Evolutionary conservation across 2,329 filamentous ascomycete genomes (phyloP).

Genomic region (Gremmenia infestans): DNA sequence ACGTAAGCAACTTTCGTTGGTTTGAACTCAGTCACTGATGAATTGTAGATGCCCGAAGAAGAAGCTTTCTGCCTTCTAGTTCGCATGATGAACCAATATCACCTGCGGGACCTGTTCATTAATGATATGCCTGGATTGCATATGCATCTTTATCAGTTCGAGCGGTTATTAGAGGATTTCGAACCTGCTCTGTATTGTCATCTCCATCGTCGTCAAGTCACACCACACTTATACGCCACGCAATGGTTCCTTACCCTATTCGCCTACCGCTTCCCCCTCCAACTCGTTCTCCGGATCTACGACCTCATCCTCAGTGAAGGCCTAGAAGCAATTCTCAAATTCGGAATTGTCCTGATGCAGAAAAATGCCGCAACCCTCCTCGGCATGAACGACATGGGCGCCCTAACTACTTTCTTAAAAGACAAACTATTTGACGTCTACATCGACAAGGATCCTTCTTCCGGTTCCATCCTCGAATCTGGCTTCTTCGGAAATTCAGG

Average conservation of each 20-base stretch:
- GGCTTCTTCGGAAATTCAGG: conserved; percentile 95
- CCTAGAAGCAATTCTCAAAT: conserved; percentile 86
- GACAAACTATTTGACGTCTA: conserved; percentile 95
- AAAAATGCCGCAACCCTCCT: conserved; percentile 80
- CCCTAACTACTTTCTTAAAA: conserved; percentile 84
- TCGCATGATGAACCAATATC: conserved; percentile 93
- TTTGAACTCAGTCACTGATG: conserved; percentile 20
- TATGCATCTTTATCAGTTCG: conserved; percentile 89
- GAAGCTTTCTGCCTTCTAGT: conserved; percentile 94
- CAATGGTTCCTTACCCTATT: conserved; percentile 99
- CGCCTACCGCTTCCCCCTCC: conserved; percentile 92
- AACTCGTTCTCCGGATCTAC: conserved; percentile 93
- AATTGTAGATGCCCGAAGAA: conserved; percentile 79
- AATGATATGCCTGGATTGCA: conserved; percentile 96
- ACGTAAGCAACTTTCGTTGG: conserved; percentile 49
- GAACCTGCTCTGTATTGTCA: conserved; percentile 95
- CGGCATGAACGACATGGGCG: conserved; percentile 83
- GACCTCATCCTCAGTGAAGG: conserved; percentile 93
- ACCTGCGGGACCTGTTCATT: conserved; percentile 85
- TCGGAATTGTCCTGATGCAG: conserved; percentile 92
- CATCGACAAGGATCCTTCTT: conserved; percentile 87
- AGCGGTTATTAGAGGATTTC: conserved; percentile 85
- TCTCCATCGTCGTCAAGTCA: conserved; percentile 79
- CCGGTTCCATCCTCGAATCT: conserved; percentile 89
- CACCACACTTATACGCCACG: conserved; percentile 89